Percentiles rank a stretch among this genome's conserved stretches.
Conservation (phyloP, 768 basidiomycete genomes). For the Suillus brevipes region DNA sequence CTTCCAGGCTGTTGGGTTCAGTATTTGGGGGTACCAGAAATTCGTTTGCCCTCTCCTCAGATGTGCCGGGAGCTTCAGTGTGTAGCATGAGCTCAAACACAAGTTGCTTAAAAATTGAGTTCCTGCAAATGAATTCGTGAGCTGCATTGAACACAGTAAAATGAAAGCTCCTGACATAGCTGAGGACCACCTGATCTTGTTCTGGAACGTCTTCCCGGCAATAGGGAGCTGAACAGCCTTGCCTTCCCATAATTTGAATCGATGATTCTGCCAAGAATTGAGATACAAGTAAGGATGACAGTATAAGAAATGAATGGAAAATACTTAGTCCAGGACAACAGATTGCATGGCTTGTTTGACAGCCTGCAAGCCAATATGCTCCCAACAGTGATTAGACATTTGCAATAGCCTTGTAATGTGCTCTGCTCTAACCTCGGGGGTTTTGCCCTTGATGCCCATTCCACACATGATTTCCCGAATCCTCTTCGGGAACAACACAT, state of each 20-base stretch:
- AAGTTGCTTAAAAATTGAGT: constrained; percentile 41
- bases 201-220: constrained; percentile 52
- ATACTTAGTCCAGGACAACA: no score
- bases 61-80: constrained; percentile 19
- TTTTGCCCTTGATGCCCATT: no score
- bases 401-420: no score
- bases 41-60: constrained; percentile 30
- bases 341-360: no score
- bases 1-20: constrained; percentile 45
- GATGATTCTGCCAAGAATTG: constrained; percentile 50
- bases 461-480: no score
- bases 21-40: constrained; percentile 57
- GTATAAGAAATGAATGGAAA: no score
- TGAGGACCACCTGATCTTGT: constrained; percentile 65
- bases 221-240: constrained; percentile 61
- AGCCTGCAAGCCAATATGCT: no score
- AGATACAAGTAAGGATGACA: no score
- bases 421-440: no score
- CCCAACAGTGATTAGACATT: no score
- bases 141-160: constrained; percentile 5
- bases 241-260: constrained; percentile 73
- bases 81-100: constrained; percentile 35
- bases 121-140: constrained; percentile 29
- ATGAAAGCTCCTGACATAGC: constrained; percentile 48
- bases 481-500: no score